Base-by-base conservation (phyloP, 2,329 filamentous ascomycete species). In the Scortechinia acanthostroma region DNA sequence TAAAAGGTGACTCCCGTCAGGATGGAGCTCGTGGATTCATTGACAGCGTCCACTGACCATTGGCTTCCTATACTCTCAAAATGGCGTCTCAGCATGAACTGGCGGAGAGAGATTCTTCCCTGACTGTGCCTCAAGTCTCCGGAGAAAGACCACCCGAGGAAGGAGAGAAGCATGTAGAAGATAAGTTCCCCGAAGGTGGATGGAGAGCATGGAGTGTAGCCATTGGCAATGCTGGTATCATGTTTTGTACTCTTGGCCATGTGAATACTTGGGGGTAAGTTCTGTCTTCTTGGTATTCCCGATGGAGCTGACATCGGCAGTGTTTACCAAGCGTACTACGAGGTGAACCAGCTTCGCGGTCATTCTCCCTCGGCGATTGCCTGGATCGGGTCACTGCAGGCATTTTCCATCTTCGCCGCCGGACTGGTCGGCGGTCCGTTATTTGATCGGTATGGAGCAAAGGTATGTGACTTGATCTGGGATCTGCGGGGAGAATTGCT, bases 321-420 rank as follows among this genome's bases (percentile, higher is more conserved):
- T 15, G 56, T 65, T 3, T 69, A 73, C 44, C 62, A 66, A 45
- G 61, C 65, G 1, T 71, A 68, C 52, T 72, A 71, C 53, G 50
- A 63, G 43, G 46, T 51, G 1, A 59, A 69, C 21, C 56, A 61
- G 37, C 59, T 71, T 2, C 28, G 15, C 1, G 50, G 53, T 19
- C 44, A 58, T 1, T 53, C 60, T 1, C 47, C 58, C 1, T 58
- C 63, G 40, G 51, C 58, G 3, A 53, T 71, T 19, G 56, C 68
- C 3, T 71, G 68, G 68, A 69, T 71, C 21, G 65, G 66, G 0
- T 69, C 66, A 0, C 37, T 68, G 0, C 48, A 51, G 3, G 50
- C 53, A 1, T 69, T 66, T 19, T 52, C 68, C 3, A 55, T 60
- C 22, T 65, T 69, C 14, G 52, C 57, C 2, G 47, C 51, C 14